These are phyloP conservation scores for Amanita pseudoporphyria DNA, from an alignment of 768 basidiomycete genomes.

Conservation along the genomic window DNA sequence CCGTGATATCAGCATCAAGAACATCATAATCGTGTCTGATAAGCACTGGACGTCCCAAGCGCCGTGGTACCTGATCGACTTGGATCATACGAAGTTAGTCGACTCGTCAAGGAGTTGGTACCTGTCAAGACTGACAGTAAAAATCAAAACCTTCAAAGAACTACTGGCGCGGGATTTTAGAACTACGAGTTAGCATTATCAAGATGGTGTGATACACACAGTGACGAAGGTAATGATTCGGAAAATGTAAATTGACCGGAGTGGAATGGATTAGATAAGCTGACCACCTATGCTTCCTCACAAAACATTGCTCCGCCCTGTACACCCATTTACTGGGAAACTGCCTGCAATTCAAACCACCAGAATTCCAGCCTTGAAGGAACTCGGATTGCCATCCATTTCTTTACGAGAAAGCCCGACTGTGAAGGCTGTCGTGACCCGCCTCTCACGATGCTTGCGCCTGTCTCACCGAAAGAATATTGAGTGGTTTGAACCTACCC, in stretches of 20 bases:
- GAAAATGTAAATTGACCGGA: too few species aligned
- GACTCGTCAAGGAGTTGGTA: background rate
- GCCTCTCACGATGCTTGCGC: slow-evolving; percentile 7
- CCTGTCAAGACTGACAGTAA: too few species aligned
- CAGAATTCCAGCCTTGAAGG: background rate
- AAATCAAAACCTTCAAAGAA: too few species aligned
- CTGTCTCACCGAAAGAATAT: slow-evolving; percentile 9
- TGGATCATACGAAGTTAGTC: background rate
- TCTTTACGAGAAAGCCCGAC: slow-evolving; percentile 7
- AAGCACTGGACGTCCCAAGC: background rate
- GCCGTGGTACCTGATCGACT: background rate
- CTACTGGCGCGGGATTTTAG: too few species aligned
- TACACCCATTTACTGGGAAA: slow-evolving; percentile 9
- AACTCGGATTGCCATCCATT: slow-evolving; percentile 2
- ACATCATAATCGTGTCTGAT: background rate
- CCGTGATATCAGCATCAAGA: background rate
- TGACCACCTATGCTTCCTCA: slow-evolving; percentile 10
- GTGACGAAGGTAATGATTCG: too few species aligned
- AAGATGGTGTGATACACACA: too few species aligned
- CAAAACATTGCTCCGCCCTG: slow-evolving; percentile 7
- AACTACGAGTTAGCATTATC: too few species aligned
- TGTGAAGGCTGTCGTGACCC: slow-evolving; percentile 3
- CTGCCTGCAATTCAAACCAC: slow-evolving; percentile 4
- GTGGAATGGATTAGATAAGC: too few species aligned
- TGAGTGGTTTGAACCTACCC: slow-evolving; percentile 3